phyloP scores from a whole-genome alignment of 495 filamentous ascomycete species.

The Penicillium waksmanii region DNA sequence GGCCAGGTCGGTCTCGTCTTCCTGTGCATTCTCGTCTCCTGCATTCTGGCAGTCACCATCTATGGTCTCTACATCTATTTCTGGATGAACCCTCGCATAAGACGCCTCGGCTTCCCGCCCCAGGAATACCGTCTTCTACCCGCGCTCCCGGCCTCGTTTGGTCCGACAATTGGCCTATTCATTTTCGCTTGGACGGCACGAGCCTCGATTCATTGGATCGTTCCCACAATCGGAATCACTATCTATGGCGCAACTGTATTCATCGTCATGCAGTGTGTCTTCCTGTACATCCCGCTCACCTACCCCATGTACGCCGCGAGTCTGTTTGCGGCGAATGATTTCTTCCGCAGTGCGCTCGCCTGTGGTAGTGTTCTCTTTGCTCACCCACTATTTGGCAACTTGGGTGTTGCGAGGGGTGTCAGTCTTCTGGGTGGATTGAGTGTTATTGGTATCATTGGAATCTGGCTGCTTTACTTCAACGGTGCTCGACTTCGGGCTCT shows the following conservation, averaged over 20 bases:
- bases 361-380: constrained; percentile 62
- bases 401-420: constrained; percentile 59
- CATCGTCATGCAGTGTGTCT: constrained; percentile 64
- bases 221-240: constrained; percentile 58
- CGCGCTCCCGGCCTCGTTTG: constrained; percentile 56
- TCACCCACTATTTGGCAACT: constrained; percentile 57
- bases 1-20: constrained; percentile 68
- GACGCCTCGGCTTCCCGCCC: constrained; percentile 44
- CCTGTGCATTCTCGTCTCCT: constrained; percentile 62
- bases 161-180: constrained; percentile 62
- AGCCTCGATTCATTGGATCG: constrained; percentile 64
- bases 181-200: constrained; percentile 65
- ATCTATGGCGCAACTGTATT: constrained; percentile 56
- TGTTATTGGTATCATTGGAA: constrained; percentile 57
- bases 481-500: constrained; percentile 30
- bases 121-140: constrained; percentile 60
- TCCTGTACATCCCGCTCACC: constrained; percentile 63
- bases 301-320: constrained; percentile 67
- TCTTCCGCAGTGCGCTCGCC: constrained; percentile 58
- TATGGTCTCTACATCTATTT: constrained; percentile 59
- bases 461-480: constrained; percentile 41
- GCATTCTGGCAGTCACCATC: constrained; percentile 52
- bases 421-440: constrained; percentile 61
- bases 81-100: constrained; percentile 56
- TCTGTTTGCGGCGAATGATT: constrained; percentile 66